Conservation (phyloP, 352 stramenopile species). For the Achlya hypogyna region DNA sequence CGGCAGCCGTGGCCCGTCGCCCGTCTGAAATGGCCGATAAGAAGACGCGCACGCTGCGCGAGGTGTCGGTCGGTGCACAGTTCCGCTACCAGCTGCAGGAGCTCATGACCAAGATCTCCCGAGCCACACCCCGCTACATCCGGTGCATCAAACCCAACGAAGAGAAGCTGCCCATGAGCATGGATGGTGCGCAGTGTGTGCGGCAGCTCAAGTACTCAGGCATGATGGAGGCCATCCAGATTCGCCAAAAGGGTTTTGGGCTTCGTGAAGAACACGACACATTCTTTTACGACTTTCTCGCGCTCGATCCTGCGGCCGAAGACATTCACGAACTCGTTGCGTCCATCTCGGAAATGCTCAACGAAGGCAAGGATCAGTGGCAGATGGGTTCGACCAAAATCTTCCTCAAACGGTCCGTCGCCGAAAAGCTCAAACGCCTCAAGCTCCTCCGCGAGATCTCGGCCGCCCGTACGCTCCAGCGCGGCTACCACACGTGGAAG, state of each 20-base stretch:
- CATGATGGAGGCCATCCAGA: conserved; percentile 89
- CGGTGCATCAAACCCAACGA: conserved; percentile 87
- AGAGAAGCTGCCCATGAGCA: conserved; percentile 58
- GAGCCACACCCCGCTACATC: conserved; percentile 82
- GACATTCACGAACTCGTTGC: conserved; percentile 77
- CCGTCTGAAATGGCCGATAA: conserved; percentile 40
- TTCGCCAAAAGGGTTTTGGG: conserved; percentile 80
- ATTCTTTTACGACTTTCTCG: conserved; percentile 87
- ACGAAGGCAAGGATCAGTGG: conserved; percentile 82
- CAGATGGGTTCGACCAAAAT: conserved; percentile 84
- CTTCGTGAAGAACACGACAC: conserved; percentile 83
- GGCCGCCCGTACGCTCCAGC: conserved; percentile 70
- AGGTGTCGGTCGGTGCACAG: conserved; percentile 79
- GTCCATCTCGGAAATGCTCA: conserved; percentile 77
- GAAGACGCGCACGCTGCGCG: conserved; percentile 77
- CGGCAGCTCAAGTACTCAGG: conserved; percentile 86
- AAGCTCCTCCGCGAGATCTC: conserved; percentile 75
- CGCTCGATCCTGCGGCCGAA: conserved; percentile 71
- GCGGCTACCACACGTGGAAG: conserved; percentile 72
- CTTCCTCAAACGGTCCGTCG: conserved; percentile 71
- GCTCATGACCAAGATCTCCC: conserved; percentile 83
- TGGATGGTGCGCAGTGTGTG: conserved; percentile 77
- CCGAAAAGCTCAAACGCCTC: conserved; percentile 74
- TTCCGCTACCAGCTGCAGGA: conserved; percentile 86
- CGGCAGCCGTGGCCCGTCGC: conserved; percentile 46